Evolutionary conservation across 1,284 basidiomycete genomes (phyloP).

Genomic region (Boletus mariae): DNA sequence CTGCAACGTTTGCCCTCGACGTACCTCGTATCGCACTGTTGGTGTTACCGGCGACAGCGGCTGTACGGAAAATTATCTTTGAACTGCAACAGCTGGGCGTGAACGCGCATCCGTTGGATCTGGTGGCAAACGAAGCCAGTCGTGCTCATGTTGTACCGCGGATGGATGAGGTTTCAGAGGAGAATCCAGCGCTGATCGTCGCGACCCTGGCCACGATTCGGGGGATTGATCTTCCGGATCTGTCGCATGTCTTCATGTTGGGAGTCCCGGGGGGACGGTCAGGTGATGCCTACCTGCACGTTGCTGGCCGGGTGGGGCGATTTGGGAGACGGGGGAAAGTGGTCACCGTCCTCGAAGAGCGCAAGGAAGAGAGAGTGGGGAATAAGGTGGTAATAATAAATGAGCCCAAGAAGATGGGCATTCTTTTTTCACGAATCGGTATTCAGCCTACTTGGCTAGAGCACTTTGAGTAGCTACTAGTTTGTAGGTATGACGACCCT

Average conservation of each 20-base stretch:
- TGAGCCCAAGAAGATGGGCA: slow-evolving; percentile 42
- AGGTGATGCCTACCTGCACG: slow-evolving; percentile 63
- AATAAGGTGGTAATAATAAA: slow-evolving; percentile 32
- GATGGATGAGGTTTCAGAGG: slow-evolving; percentile 32
- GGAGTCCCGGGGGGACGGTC: slow-evolving; percentile 52
- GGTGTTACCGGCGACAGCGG: slow-evolving; percentile 57
- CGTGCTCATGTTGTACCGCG: slow-evolving; percentile 40
- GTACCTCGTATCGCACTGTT: slow-evolving; percentile 65
- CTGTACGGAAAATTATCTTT: slow-evolving; percentile 57
- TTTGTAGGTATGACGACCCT: slow-evolving; percentile 11
- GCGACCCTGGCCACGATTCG: slow-evolving; percentile 64
- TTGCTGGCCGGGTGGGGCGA: slow-evolving; percentile 72
- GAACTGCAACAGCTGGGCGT: slow-evolving; percentile 65
- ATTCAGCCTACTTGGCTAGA: slow-evolving; percentile 35
- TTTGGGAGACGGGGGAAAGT: slow-evolving; percentile 65
- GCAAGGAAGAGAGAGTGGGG: slow-evolving; percentile 25
- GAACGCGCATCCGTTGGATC: slow-evolving; percentile 59
- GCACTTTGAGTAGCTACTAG: slow-evolving; percentile 42
- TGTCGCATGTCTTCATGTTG: slow-evolving; percentile 72
- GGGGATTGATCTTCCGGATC: slow-evolving; percentile 65
- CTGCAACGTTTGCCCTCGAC: slow-evolving; percentile 65
- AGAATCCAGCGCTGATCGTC: slow-evolving; percentile 62
- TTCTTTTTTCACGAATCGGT: slow-evolving; percentile 47
- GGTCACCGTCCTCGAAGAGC: slow-evolving; percentile 51
- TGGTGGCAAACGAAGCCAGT: slow-evolving; percentile 43